Evolutionary conservation across 2,329 filamentous ascomycete genomes (phyloP), one percentile per base, ranked within the genome.

Genomic region (Sporothrix curviconia): DNA sequence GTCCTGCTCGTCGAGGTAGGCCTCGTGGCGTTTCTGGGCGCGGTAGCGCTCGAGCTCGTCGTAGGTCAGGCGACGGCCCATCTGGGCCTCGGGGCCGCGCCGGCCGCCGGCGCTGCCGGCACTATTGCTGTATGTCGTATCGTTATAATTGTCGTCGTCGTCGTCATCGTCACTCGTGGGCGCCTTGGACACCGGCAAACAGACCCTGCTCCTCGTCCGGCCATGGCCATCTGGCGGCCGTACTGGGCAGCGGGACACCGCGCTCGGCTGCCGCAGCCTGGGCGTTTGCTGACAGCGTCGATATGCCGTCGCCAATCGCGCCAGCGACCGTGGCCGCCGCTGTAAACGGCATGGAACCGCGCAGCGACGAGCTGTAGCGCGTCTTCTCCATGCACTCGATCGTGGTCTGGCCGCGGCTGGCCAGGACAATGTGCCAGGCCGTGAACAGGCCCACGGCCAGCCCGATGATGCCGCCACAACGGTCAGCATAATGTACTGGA

Each of bases 321-420:
- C 60, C 81, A 78, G 47, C 81, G 77, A 60, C 75, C 72, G 63
- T 83, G 80, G 56, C 85, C 80, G 61, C 82, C 76, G 67, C 58
- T n/a, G 52, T 89, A 84, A 67, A 92, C 80, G 44, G 34, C 24
- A 54, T 53, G 50, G 81, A 81, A 67, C 84, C 84, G 57, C 87
- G 82, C 60, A 96, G 70, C 0, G 90, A 90, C 9, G 88, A 90
- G 7, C 96, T 80, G 72, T 99, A 99, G 56, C 94, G 83, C 2
- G 92, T 97, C 77, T 94, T 96, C 72, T 99, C 94, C 59, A 99
- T 76, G 66, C 88, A 95, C 71, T 99, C 94, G 59, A 99, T 96
- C 3, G 94, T 99, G 1, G 94, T 99, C 72, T 95, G 85, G 3
- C 90, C 90, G 25, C 82, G 81, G 55, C 81, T 75, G 1, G 90